Evolutionary conservation across 169 alveolate genomes (phyloP), one percentile per base, ranked within the genome.

Genomic region (Haemoproteus tartakovskyi): DNA sequence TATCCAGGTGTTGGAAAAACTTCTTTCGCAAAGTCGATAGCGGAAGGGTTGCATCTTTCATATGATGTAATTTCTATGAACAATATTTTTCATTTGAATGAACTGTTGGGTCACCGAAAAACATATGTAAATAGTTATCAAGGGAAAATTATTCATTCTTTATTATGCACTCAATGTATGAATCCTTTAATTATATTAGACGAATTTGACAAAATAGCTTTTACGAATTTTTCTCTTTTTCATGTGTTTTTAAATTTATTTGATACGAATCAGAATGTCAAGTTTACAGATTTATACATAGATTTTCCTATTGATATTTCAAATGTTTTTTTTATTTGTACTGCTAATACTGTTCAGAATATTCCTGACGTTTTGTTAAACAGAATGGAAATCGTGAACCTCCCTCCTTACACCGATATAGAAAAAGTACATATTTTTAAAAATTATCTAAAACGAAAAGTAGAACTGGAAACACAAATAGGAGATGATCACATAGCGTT

Each of bases 1-100:
- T 98, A 97, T 12, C 99, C 99, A 1, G 99, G 99, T 6, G 96
- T 92, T 16, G 99, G 99, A 4, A 96, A 96, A 88, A 96, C 99
- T 1, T 91, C 97, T 30, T 89, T 96, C n/a, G 98, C 96, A 19
- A 90, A 88, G 57, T 81, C 96, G 2, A 91, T 96, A 26, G 95
- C 98, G 9, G 80, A 92, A 47, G 89, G 97, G n/a, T 64, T 96
- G 43, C 87, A 90, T 50, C 79, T 98, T 29, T 92, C 94, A 82
- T 89, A 91, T 61, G 88, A 89, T 62, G 78, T 97, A 41, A 89
- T 95, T 50, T 70, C 79, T 29, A 87, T 90, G 54, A 98, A 98
- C 26, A 98, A 98, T 1, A 79, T 95, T 62, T 87, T 88, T 52
- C 98, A 95, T 51, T 95, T 92, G 38, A 96, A 98, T n/a, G 97